Percentiles rank a stretch among this genome's conserved stretches.
Conservation (phyloP, 495 filamentous ascomycete species). For the Tuber aestivum region DNA sequence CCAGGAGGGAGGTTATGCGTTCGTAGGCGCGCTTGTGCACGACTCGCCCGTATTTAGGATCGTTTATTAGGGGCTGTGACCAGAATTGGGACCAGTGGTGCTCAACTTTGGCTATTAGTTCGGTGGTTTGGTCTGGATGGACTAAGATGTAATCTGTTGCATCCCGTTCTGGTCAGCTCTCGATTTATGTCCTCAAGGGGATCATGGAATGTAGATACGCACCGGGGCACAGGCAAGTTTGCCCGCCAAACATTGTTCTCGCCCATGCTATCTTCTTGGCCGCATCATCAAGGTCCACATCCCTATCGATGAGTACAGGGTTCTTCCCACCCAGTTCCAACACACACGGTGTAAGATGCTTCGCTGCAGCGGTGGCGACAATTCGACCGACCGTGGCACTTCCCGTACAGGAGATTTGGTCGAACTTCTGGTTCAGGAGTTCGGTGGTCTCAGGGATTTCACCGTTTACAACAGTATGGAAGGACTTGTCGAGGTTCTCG, state of each 20-base stretch:
- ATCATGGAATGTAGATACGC: not conserved
- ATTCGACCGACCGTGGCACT: conserved; percentile 69
- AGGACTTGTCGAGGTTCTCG: conserved; percentile 66
- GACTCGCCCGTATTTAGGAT: conserved; percentile 69
- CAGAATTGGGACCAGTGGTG: conserved; percentile 51
- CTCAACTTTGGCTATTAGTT: conserved; percentile 70
- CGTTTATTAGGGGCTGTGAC: conserved; percentile 67
- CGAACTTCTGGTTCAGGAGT: conserved; percentile 82
- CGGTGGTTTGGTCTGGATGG: conserved; percentile 62
- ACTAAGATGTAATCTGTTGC: conserved; percentile 79
- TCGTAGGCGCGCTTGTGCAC: conserved; percentile 65
- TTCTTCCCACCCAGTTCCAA: conserved; percentile 89
- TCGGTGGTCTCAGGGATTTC: conserved; percentile 70
- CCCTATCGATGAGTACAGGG: conserved; percentile 79
- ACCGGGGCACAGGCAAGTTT: conserved; percentile 64
- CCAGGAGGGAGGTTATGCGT: conserved; percentile 76
- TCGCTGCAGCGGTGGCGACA: conserved; percentile 84
- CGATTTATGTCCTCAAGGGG: not conserved
- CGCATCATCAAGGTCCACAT: conserved; percentile 72
- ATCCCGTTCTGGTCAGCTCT: too few relatives aligned
- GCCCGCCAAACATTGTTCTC: conserved; percentile 77
- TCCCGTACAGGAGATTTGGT: conserved; percentile 97
- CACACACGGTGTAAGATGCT: conserved; percentile 78
- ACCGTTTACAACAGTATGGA: conserved; percentile 75
- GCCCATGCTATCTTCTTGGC: conserved; percentile 81